Conservation (phyloP, 306 rosid species). For the Gastrolobium villosum region DNA sequence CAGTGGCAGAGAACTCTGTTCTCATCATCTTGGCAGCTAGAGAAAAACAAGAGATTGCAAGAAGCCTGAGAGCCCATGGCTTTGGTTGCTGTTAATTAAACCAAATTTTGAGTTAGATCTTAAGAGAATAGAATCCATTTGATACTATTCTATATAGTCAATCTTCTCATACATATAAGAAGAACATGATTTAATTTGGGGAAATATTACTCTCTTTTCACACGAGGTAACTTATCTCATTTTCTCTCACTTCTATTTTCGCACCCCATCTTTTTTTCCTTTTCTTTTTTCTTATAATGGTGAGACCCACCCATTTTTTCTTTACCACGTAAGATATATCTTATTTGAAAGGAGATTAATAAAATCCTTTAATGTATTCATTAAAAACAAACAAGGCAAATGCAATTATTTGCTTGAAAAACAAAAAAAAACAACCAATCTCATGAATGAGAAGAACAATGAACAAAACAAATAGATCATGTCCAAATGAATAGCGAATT, state of each 20-base stretch:
- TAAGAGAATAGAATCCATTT: constrained; percentile 13
- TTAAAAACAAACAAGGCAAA: background rate
- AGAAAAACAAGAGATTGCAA: constrained; percentile 79
- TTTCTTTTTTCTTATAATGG: too few species aligned
- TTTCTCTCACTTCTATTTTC: too few species aligned
- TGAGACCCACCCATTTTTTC: too few species aligned
- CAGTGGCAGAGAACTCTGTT: constrained; percentile 55
- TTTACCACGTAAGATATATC: too few species aligned
- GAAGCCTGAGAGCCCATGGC: constrained; percentile 76
- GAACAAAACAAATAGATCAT: background rate
- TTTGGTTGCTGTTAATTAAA: constrained; percentile 65
- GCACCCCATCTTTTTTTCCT: too few species aligned
- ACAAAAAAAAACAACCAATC: background rate
- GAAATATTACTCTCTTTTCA: too few species aligned
- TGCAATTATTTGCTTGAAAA: background rate
- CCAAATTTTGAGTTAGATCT: constrained; percentile 43
- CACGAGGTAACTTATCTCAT: too few species aligned
- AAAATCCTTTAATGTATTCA: background rate
- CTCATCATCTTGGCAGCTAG: constrained; percentile 80
- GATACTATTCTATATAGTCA: background rate
- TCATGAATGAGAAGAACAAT: background rate
- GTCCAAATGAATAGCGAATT: background rate
- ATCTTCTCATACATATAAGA: background rate
- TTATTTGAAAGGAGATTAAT: too few species aligned
- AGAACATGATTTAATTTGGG: background rate